Evolutionary conservation across 2,329 filamentous ascomycete genomes (phyloP).

Genomic region (Sporothrix curviconia): DNA sequence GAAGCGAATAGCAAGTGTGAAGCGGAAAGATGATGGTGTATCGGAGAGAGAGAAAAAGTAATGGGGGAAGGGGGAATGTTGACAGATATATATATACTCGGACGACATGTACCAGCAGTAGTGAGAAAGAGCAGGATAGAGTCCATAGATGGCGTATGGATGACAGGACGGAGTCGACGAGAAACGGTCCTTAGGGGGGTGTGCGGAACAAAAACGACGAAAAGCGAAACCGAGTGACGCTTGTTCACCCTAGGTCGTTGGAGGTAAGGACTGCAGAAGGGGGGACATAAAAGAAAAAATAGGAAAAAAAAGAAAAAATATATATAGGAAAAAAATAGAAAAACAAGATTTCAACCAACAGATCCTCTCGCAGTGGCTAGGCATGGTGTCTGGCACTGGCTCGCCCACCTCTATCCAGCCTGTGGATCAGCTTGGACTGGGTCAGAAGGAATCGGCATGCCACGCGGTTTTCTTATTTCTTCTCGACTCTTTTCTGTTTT

Average conservation of each 20-base stretch:
- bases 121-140: neutral
- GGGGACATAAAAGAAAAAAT: neutral
- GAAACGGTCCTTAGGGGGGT: neutral
- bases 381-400: neutral
- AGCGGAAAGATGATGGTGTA: neutral
- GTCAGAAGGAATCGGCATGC: neutral
- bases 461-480: neutral
- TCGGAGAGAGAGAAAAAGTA: neutral
- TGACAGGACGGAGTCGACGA: neutral
- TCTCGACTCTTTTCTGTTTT: neutral
- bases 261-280: neutral
- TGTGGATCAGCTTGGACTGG: slow-evolving; percentile 7
- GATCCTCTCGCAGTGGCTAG: neutral
- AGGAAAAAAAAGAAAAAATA: neutral
- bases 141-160: no score
- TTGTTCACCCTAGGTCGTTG: neutral
- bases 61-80: neutral
- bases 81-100: slow-evolving; percentile 6
- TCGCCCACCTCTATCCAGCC: slow-evolving; percentile 8
- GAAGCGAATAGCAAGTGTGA: no score
- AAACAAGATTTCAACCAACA: neutral
- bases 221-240: neutral
- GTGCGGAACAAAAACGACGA: neutral
- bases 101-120: neutral
- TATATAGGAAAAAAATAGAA: neutral